phyloP scores from a whole-genome alignment of 2,329 filamentous ascomycete species.

The Cordyceps fumosorosea region DNA sequence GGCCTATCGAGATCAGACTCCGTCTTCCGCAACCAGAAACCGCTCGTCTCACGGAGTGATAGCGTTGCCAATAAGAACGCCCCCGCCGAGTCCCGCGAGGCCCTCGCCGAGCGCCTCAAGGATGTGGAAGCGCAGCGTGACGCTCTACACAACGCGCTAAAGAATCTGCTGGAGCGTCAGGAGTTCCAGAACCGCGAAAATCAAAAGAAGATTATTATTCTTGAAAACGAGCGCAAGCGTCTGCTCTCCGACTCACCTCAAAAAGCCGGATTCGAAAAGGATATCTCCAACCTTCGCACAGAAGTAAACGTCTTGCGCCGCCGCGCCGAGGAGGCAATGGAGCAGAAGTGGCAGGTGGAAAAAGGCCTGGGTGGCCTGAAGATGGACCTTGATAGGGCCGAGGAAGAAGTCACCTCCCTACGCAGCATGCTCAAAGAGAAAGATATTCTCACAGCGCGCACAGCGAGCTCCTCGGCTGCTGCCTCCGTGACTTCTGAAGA shows the following conservation, averaged over 20 bases:
- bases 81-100: constrained; percentile 55
- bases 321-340: constrained; percentile 85
- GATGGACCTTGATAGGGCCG: constrained; percentile 93
- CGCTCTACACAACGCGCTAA: constrained; percentile 80
- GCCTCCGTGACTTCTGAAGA: constrained; percentile 56
- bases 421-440: constrained; percentile 72
- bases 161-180: constrained; percentile 77
- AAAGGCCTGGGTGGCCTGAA: constrained; percentile 83
- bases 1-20: constrained; percentile 62
- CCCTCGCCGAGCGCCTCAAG: constrained; percentile 72
- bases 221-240: constrained; percentile 73
- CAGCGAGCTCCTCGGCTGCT: constrained; percentile 21
- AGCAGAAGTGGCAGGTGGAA: constrained; percentile 94
- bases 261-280: constrained; percentile 73
- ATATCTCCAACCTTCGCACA: constrained; percentile 70
- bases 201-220: constrained; percentile 66
- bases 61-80: constrained; percentile 36
- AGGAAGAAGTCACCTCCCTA: constrained; percentile 85
- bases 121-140: constrained; percentile 92
- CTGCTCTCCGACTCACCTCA: constrained; percentile 63
- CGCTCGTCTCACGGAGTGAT: constrained; percentile 52
- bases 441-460: constrained; percentile 65
- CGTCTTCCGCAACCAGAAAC: constrained; percentile 37
- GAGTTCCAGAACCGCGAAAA: constrained; percentile 79
- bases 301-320: constrained; percentile 81